Evolutionary conservation across 768 basidiomycete genomes (phyloP).

Genomic region (Exidia glandulosa): DNA sequence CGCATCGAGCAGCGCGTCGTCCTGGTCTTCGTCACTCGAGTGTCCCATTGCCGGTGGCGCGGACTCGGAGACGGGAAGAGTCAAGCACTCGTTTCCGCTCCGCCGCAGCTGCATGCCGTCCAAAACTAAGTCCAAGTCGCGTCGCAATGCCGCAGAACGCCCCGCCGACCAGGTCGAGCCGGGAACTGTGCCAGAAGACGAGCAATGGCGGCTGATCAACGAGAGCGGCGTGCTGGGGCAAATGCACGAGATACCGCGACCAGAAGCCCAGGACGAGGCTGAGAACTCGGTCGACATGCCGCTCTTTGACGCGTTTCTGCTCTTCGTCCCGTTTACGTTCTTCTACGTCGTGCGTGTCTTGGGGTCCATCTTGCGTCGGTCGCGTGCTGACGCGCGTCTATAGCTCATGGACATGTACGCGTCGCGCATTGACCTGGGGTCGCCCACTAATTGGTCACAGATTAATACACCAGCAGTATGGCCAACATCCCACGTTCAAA

Average conservation of each 20-base stretch:
- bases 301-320: slow-evolving; percentile 29
- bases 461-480: slow-evolving; percentile 71
- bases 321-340: slow-evolving; percentile 66
- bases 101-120: too few relatives aligned
- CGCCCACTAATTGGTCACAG: slow-evolving; percentile 25
- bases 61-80: too few relatives aligned
- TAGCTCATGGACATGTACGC: background rate
- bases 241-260: too few relatives aligned
- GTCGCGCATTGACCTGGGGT: background rate
- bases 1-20: too few relatives aligned
- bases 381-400: background rate
- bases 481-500: slow-evolving; percentile 38
- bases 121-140: background rate
- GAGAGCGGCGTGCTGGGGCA: slow-evolving; percentile 38
- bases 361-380: background rate
- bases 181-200: slow-evolving; percentile 56
- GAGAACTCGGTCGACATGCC: background rate
- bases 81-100: slow-evolving; percentile 27
- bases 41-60: too few relatives aligned
- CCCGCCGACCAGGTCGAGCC: slow-evolving; percentile 9
- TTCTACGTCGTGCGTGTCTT: slow-evolving; percentile 51
- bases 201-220: slow-evolving; percentile 67
- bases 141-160: slow-evolving; percentile 4
- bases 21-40: too few relatives aligned
- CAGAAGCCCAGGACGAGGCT: background rate